These are phyloP conservation scores for Fraxinus nigra DNA, from an alignment of 305 asterid genomes.

Conservation along the genomic window DNA sequence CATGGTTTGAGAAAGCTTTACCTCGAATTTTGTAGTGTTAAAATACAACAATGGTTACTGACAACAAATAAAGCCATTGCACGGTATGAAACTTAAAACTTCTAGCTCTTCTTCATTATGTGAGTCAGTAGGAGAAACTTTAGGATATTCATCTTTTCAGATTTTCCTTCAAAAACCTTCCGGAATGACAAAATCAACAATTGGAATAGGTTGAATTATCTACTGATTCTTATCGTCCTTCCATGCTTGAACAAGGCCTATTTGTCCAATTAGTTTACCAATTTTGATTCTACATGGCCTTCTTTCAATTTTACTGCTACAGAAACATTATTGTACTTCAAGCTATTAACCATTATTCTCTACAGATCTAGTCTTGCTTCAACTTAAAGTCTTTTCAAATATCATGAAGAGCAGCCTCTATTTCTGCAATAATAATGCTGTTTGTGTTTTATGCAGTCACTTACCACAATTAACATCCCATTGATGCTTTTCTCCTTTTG, in stretches of 20 bases:
- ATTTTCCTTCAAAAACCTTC: neutral
- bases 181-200: neutral
- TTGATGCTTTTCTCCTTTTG: neutral
- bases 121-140: neutral
- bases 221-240: neutral
- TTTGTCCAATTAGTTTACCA: neutral
- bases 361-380: neutral
- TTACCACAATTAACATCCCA: neutral
- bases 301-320: neutral
- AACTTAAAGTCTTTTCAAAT: neutral
- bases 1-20: neutral
- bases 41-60: neutral
- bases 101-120: neutral
- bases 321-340: neutral
- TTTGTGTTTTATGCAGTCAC: neutral
- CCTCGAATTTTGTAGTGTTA: neutral
- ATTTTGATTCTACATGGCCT: neutral
- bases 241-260: neutral
- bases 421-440: neutral
- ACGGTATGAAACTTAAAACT: neutral
- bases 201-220: neutral
- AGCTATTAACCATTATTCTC: neutral
- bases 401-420: neutral
- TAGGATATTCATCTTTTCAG: neutral
- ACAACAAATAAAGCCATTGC: neutral